These are phyloP conservation scores for Trametes coccinea DNA, from an alignment of 768 basidiomycete genomes.

Conservation along the genomic window DNA sequence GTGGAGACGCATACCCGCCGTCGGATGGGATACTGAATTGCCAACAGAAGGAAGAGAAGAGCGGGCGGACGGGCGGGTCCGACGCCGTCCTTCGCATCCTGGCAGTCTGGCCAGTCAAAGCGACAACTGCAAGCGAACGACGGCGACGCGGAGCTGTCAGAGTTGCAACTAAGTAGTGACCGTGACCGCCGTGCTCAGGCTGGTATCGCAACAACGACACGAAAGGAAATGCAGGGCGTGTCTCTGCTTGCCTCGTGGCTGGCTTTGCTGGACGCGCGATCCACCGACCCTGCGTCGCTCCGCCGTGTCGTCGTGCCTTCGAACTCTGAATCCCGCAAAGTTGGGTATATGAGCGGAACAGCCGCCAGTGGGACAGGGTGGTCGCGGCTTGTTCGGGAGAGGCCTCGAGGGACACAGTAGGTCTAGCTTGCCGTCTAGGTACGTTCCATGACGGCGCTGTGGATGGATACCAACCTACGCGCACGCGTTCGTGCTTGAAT, in stretches of 20 bases:
- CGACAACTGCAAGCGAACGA: neutral
- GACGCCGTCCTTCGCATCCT: conserved; percentile 6
- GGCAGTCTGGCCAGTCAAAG: neutral
- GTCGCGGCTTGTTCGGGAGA: neutral
- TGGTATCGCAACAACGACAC: neutral
- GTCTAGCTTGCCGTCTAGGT: too few relatives aligned
- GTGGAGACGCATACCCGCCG: too few relatives aligned
- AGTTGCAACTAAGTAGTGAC: too few relatives aligned
- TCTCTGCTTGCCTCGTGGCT: neutral
- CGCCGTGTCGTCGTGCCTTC: neutral
- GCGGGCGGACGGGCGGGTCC: neutral
- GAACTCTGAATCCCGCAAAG: too few relatives aligned
- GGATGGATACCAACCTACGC: too few relatives aligned
- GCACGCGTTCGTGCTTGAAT: too few relatives aligned
- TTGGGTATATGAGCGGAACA: too few relatives aligned
- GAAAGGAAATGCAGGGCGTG: neutral
- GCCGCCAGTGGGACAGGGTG: neutral
- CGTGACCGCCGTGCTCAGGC: too few relatives aligned
- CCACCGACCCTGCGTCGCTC: neutral
- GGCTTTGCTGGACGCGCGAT: neutral
- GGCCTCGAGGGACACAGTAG: neutral
- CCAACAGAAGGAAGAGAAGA: too few relatives aligned
- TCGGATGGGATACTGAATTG: too few relatives aligned
- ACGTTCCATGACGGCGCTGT: too few relatives aligned
- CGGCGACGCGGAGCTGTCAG: too few relatives aligned